A percentile compares a stretch with the other conserved stretches of the same genome.
phyloP scores from a whole-genome alignment of 306 rosid species.

The Pterocarpus macrocarpus region DNA sequence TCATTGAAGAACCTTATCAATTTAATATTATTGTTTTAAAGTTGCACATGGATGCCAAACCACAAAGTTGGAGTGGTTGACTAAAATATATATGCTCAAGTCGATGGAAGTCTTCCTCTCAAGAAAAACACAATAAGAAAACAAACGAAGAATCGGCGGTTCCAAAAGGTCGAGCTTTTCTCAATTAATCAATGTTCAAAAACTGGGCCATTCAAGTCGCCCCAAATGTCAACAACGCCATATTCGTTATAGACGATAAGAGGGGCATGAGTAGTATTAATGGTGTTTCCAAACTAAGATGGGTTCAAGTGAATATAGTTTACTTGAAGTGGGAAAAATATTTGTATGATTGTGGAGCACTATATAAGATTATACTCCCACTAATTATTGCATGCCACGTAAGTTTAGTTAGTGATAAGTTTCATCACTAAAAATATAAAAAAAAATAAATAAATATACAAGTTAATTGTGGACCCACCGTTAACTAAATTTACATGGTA shows the following conservation, averaged over 20 bases:
- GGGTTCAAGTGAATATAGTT: not conserved
- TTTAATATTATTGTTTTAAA: slow-evolving; percentile 3
- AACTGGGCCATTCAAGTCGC: slow-evolving; percentile 45
- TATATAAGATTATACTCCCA: too few species aligned
- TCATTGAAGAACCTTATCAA: not conserved
- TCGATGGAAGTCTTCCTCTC: not conserved
- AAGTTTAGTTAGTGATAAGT: too few species aligned
- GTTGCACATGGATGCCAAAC: slow-evolving; percentile 17
- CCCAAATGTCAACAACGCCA: slow-evolving; percentile 27
- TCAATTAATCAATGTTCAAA: slow-evolving; percentile 15
- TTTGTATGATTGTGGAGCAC: too few species aligned
- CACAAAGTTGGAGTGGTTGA: slow-evolving; percentile 34
- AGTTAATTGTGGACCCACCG: too few species aligned
- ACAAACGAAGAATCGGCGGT: slow-evolving; percentile 33
- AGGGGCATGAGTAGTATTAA: slow-evolving; percentile 41
- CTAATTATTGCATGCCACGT: too few species aligned
- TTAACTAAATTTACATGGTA: too few species aligned
- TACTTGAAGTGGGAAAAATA: too few species aligned
- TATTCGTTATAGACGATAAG: slow-evolving; percentile 22
- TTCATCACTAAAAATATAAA: too few species aligned
- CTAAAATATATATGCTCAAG: not conserved
- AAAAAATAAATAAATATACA: too few species aligned
- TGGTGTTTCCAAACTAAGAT: slow-evolving; percentile 49
- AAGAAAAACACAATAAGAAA: slow-evolving; percentile 28
- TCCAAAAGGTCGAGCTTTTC: slow-evolving; percentile 17